Evolutionary conservation across 106 monocot genomes (phyloP), one percentile per base, ranked within the genome.

Genomic region (Dioscorea dumetorum): DNA sequence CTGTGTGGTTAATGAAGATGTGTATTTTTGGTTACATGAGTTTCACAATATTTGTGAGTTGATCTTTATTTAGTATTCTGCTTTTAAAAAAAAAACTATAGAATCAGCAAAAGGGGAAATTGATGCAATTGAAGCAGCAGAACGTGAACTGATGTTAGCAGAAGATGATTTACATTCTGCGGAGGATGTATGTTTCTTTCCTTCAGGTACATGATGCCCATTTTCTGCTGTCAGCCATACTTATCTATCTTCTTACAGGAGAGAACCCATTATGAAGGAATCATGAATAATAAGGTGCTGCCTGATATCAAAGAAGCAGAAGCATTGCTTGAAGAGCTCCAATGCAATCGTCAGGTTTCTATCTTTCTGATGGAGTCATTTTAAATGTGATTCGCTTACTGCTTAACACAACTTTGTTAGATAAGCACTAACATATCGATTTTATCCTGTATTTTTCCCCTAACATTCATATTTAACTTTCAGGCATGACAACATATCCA

Each of bases 271-370:
- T 99, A 99, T 79, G 82, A 99, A 74, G 67, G 70, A n/a, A 65
- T 99, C 60, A 99, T 99, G 97, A 71, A 87, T 24, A 83, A 74
- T 16, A 99, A 99, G 62, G 97, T 99, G 49, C 70, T 99, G 24
- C 70, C 74, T 63, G 90, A 87, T 73, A 87, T 99, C 58, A 85
- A 72, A 73, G 80, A 78, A 63, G 97, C 90, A 24, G 89, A 99
- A 65, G 63, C 72, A 72, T 76, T 68, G 23, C 76, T 22, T 65
- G 73, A 82, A 61, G 81, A 68, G 62, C 81, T 99, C 58, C 80
- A 87, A 60, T 57, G 41, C 19, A 80, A 74, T 48, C 92, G 85
- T 58, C 73, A 99, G 87, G 97, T 99, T 41, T 6, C 41, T 41
- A 41, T 6, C 41, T 10, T 41, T 41, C 41, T 41, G 9, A 41